These are phyloP conservation scores for Solidago caesia DNA, from an alignment of 129 eudicot genomes.

Conservation along the genomic window DNA sequence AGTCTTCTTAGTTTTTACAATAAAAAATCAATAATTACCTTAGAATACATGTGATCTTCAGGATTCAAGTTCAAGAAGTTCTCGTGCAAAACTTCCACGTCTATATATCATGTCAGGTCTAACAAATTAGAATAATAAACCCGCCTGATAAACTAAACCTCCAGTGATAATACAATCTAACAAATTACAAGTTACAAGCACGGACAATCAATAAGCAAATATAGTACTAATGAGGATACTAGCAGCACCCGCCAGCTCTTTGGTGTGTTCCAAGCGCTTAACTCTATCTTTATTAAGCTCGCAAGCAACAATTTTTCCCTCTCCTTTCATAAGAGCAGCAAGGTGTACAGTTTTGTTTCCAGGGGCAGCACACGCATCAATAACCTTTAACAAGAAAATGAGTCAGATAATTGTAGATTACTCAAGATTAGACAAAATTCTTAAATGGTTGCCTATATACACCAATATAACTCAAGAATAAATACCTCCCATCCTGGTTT, in stretches of 20 bases:
- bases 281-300: conserved; percentile 80
- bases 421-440: not conserved
- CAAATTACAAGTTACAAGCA: not conserved
- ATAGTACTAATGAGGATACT: conserved; percentile 63
- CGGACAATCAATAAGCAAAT: conserved; percentile 11
- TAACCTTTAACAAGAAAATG: conserved; percentile 53
- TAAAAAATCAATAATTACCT: conserved; percentile 39
- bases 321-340: conserved; percentile 84
- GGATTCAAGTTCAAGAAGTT: conserved; percentile 83
- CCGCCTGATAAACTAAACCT: not conserved
- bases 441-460: not conserved
- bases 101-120: conserved; percentile 59
- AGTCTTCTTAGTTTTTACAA: not conserved
- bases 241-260: conserved; percentile 70
- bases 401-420: conserved; percentile 8
- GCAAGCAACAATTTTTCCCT: conserved; percentile 84
- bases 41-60: conserved; percentile 60
- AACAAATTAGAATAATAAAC: conserved; percentile 5
- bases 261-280: conserved; percentile 52
- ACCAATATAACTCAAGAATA: not conserved
- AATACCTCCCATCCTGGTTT: conserved; percentile 93
- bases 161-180: no score
- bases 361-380: conserved; percentile 98
- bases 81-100: conserved; percentile 66
- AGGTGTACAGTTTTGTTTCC: conserved; percentile 95